Base-by-base conservation (phyloP, 441 rosid genomes). In the Gossypium davidsonii region DNA sequence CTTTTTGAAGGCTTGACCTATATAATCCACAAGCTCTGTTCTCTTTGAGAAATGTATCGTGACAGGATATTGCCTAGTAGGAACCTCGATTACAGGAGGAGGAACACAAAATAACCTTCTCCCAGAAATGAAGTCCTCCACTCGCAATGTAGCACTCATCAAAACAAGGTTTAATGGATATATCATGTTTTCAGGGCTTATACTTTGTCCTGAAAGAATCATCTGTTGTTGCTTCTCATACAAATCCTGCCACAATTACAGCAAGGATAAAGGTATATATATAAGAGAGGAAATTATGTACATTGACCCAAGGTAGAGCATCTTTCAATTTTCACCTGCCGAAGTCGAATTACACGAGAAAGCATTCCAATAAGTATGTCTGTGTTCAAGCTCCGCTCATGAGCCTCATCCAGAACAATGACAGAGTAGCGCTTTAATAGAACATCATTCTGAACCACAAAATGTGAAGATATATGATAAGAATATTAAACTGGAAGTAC, bases 321-420 rank as follows among this genome's bases (percentile, higher is more conserved):
- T 46, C 42, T 17, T 18, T 31, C 55, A 64, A 34, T 60, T 52
- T 76, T 87, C 76, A 91, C 96, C 96, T 89, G 87, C 57, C 96
- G 94, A 72, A 85, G 83, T 72, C 55, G 83, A 82, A 91, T 83
- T 76, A 86, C 83, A 66, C 94, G 89, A 58, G 96, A 89, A 68
- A 94, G 91, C 97, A 94, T 88, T 70, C 98, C 97, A n/a, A 91
- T 91, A 67, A 94, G 90, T 83, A 94, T 92, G 82, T 94, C 99
- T 11, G 97, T 94, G 85, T 91, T 94, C 78, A 92, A 82, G 87
- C 92, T 91, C 83, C 98, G 88, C 78, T 94, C 98, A 81, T 94
- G 99, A 73, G 98, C 98, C 84, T 94, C 98, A 77, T 94, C 97
- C 74, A 94, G 86, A 76, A 94, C 84, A 72, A 94, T 83, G 79